Evolutionary conservation across 345 rosid genomes (phyloP), one percentile per base, ranked within the genome.

Genomic region (Salix viminalis): DNA sequence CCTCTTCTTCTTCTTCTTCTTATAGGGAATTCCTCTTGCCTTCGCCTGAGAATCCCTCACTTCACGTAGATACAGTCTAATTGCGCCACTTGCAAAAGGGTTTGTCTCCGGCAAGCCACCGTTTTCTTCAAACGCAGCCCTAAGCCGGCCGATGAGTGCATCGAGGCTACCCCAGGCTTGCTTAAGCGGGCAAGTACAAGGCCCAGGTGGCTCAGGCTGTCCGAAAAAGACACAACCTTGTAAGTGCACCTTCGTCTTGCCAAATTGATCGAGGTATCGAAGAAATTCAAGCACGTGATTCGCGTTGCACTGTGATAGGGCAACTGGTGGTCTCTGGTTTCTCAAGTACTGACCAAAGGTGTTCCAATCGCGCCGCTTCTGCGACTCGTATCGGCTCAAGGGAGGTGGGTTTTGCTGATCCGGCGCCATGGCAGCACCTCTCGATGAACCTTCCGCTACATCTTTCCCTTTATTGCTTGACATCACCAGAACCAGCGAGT

Each of bases 141-240:
- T 83, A 30, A 93, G 86, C 56, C 97, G 86, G 19, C 97, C 97
- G 87, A 93, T 93, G 80, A 93, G 90, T 10, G 97, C 96, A 76
- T 93, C 97, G 9, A 93, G 91, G 81, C 97, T 93, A 3, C 97
- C 97, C 97, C 97, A 93, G 28, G 97, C 97, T 83, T 93, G 97
- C 61, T 86, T 90, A 2, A 93, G 86, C 0, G 97, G 96, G 73
- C 97, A 93, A 67, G 88, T 87, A 80, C 97, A 93, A 4, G 91
- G 91, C 41, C 97, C 94, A 0, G 91, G 85, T 5, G 97, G 96
- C 75, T 93, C 97, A 1, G 92, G 91, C 64, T 91, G 93, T 28
- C 97, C 97, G 46, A 89, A 93, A 62, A 86, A 91, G 28, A 83
- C 88, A 48, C 98, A 93, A n/a, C 93, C 97, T 68, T 84, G 91